Evolutionary conservation across 1,139 yeast species (phyloP).

Genomic region (Taphrina confusa): DNA sequence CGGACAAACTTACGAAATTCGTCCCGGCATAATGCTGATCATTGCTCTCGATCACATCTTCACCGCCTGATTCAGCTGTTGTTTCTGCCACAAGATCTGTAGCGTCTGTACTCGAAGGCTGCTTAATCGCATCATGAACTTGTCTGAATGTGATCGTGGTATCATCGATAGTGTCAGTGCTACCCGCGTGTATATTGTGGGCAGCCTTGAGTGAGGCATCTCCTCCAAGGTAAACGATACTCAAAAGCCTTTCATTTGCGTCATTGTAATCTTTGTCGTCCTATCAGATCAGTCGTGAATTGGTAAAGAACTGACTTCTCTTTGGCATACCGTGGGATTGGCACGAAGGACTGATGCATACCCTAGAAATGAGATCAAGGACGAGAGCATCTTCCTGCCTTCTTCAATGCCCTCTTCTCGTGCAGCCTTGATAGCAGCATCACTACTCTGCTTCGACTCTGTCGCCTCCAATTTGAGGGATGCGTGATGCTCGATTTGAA

Average conservation of each 20-base stretch:
- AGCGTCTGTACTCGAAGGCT: not conserved
- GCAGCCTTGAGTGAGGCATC: conserved; percentile 46
- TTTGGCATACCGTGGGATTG: conserved; percentile 42
- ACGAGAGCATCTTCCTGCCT: conserved; percentile 42
- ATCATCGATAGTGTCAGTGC: conserved; percentile 42
- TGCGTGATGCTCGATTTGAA: conserved; percentile 39
- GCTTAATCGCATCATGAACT: conserved; percentile 36
- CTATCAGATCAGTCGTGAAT: conserved; percentile 28
- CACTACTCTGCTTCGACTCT: not conserved
- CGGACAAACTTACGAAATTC: conserved; percentile 16
- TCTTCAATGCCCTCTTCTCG: conserved; percentile 33
- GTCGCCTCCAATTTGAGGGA: conserved; percentile 25
- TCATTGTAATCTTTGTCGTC: conserved; percentile 38
- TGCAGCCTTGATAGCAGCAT: conserved; percentile 32
- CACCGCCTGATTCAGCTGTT: not conserved
- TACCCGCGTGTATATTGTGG: conserved; percentile 44
- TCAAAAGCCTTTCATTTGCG: conserved; percentile 46
- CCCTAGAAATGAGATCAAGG: conserved; percentile 45
- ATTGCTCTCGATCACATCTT: not conserved
- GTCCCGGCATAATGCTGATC: conserved; percentile 7
- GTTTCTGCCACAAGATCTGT: conserved; percentile 7
- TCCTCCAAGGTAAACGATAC: conserved; percentile 46
- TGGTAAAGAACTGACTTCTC: not conserved
- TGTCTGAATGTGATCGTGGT: conserved; percentile 42
- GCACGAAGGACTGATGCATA: conserved; percentile 43